Conservation (phyloP, 192 early-diverging fungal genomes). For the Chytriomyces hyalinus region DNA sequence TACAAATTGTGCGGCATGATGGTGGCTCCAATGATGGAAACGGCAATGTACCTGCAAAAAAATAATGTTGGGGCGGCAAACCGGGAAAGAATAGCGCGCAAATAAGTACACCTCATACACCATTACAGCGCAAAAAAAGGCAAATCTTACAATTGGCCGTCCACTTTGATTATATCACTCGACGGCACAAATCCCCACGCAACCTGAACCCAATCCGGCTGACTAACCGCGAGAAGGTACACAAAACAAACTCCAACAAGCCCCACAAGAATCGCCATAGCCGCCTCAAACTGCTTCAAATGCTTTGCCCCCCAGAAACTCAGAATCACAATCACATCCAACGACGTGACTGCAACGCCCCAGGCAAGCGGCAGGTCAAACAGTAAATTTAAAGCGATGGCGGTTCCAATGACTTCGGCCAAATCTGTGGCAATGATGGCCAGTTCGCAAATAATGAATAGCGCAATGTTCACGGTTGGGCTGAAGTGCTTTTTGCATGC, state of each 20-base stretch:
- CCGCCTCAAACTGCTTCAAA: constrained; percentile 65
- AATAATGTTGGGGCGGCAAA: too few species aligned
- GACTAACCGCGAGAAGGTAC: constrained; percentile 63
- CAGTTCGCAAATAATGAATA: constrained; percentile 74
- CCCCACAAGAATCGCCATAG: constrained; percentile 68
- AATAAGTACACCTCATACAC: constrained; percentile 53
- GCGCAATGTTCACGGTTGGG: constrained; percentile 60
- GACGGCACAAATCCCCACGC: constrained; percentile 64
- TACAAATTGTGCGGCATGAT: constrained; percentile 88
- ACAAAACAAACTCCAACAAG: constrained; percentile 70
- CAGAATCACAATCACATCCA: constrained; percentile 75
- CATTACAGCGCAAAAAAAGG: constrained; percentile 51
- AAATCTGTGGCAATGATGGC: constrained; percentile 82
- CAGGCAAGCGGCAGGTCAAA: constrained; percentile 72
- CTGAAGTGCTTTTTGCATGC: constrained; percentile 65
- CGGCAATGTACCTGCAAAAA: constrained; percentile 58
- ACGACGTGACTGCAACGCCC: constrained; percentile 73
- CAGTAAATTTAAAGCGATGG: constrained; percentile 77
- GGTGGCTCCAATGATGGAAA: constrained; percentile 84
- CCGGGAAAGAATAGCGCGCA: too few species aligned
- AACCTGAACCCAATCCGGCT: constrained; percentile 65
- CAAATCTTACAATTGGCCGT: constrained; percentile 42
- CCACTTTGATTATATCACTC: constrained; percentile 59
- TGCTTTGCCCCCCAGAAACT: constrained; percentile 65
- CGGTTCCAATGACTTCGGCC: constrained; percentile 86